Conservation (phyloP, 345 rosid species). For the Moricandia arvensis region DNA sequence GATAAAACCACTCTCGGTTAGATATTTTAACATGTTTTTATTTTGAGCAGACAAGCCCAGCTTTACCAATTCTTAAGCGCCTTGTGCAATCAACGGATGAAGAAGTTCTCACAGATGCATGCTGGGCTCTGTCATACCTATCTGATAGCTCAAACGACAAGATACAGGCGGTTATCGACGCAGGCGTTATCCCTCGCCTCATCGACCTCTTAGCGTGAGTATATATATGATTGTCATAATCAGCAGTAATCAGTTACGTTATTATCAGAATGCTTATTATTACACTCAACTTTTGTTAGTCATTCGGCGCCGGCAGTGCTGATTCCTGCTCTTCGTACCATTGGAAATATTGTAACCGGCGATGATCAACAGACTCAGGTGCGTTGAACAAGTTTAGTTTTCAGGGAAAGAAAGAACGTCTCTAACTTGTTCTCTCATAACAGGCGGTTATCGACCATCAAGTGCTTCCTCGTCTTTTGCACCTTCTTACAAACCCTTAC, state of each 20-base stretch:
- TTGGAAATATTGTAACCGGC: constrained; percentile 87
- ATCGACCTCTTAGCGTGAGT: constrained; percentile 70
- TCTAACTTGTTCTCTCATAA: constrained; percentile 2
- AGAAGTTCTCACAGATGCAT: constrained; percentile 86
- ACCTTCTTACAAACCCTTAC: constrained; percentile 52
- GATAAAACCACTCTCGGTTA: constrained; percentile 1
- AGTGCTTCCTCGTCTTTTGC: constrained; percentile 65
- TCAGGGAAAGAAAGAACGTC: neutral
- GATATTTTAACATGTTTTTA: neutral
- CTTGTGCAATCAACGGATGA: constrained; percentile 72
- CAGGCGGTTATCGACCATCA: constrained; percentile 64
- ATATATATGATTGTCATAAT: constrained; percentile 14
- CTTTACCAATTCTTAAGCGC: constrained; percentile 68
- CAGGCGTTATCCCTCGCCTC: constrained; percentile 70
- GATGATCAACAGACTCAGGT: constrained; percentile 86
- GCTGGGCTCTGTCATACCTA: constrained; percentile 85
- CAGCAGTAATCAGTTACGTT: neutral
- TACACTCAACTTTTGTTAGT: constrained; percentile 31
- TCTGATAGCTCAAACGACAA: constrained; percentile 72
- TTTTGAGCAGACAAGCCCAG: constrained; percentile 57
- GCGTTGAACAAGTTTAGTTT: neutral
- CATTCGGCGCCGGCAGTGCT: constrained; percentile 74
- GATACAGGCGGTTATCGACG: constrained; percentile 73
- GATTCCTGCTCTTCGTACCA: constrained; percentile 84
- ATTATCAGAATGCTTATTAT: constrained; percentile 19